phyloP scores from a whole-genome alignment of 2,329 filamentous ascomycete genomes.

The Exophiala bonariae region DNA sequence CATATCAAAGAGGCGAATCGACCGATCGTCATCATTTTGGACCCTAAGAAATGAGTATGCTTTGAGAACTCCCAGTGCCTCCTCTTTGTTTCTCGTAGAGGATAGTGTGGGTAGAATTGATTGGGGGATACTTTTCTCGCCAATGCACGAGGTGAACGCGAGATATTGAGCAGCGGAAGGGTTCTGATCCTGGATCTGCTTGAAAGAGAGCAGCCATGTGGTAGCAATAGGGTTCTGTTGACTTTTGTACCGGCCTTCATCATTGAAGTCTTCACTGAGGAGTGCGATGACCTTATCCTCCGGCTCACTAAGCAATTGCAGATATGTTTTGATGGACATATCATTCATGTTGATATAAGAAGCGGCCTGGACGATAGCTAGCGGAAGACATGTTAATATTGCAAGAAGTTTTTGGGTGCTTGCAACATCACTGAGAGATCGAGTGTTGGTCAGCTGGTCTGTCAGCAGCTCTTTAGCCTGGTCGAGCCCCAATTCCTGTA shows the following conservation, averaged over 20 bases:
- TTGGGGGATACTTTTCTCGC: conserved; percentile 32
- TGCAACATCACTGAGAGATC: conserved; percentile 20
- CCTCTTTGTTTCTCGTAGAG: conserved; percentile 20
- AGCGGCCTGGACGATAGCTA: conserved; percentile 35
- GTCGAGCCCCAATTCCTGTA: conserved; percentile 18
- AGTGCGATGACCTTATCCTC: conserved; percentile 31
- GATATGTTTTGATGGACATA: conserved; percentile 14
- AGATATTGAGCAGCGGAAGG: conserved; percentile 35
- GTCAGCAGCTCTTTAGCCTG: conserved; percentile 13
- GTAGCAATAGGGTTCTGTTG: conserved; percentile 35
- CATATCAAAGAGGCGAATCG: conserved; percentile 25
- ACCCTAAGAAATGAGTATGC: conserved; percentile 34
- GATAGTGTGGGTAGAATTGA: conserved; percentile 31
- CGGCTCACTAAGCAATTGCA: conserved; percentile 21
- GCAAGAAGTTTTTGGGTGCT: conserved; percentile 20
- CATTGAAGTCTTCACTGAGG: conserved; percentile 33
- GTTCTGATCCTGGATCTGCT: conserved; percentile 32
- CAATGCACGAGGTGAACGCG: conserved; percentile 35
- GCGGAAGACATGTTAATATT: conserved; percentile 30
- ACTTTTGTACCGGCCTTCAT: conserved; percentile 31
- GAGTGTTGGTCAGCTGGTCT: conserved; percentile 16
- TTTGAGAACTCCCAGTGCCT: conserved; percentile 33
- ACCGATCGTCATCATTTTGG: conserved; percentile 8
- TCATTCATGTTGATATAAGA: conserved; percentile 33
- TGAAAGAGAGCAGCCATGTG: conserved; percentile 41